Evolutionary conservation across 495 filamentous ascomycete genomes (phyloP).

Genomic region (Podospora sp.): DNA sequence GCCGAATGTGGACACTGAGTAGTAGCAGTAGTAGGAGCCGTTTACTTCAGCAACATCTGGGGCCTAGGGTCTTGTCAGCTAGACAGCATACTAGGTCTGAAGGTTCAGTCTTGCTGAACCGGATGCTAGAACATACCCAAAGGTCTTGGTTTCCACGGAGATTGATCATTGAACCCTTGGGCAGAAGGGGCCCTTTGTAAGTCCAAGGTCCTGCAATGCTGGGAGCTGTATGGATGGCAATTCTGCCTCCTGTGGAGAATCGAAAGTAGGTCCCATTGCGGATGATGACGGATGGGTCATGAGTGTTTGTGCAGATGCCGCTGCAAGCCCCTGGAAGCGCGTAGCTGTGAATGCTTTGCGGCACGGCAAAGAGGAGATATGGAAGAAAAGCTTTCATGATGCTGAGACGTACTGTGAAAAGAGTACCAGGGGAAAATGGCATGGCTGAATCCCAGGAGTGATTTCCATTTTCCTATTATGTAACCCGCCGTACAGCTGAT

Average conservation of each 20-base stretch:
- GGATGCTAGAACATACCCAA: constrained; percentile 55
- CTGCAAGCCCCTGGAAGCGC: constrained; percentile 59
- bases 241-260: constrained; percentile 65
- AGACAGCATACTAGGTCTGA: too few relatives aligned
- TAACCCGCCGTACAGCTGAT: too few relatives aligned
- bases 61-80: constrained; percentile 48
- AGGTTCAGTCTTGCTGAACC: too few relatives aligned
- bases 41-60: constrained; percentile 64
- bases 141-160: constrained; percentile 57
- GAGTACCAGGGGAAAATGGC: too few relatives aligned
- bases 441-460: too few relatives aligned
- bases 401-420: too few relatives aligned
- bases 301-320: constrained; percentile 61
- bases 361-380: not conserved
- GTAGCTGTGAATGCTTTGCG: not conserved
- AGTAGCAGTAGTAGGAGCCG: constrained; percentile 70
- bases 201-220: constrained; percentile 68
- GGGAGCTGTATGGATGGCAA: constrained; percentile 60
- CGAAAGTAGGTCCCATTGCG: constrained; percentile 73
- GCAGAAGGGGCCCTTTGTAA: constrained; percentile 58
- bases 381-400: not conserved
- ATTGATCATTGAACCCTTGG: constrained; percentile 58
- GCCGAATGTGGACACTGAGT: constrained; percentile 67
- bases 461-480: too few relatives aligned
- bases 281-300: constrained; percentile 67